These are phyloP conservation scores for Balansia obtecta DNA, from an alignment of 2,329 filamentous ascomycete species.

Conservation along the genomic window DNA sequence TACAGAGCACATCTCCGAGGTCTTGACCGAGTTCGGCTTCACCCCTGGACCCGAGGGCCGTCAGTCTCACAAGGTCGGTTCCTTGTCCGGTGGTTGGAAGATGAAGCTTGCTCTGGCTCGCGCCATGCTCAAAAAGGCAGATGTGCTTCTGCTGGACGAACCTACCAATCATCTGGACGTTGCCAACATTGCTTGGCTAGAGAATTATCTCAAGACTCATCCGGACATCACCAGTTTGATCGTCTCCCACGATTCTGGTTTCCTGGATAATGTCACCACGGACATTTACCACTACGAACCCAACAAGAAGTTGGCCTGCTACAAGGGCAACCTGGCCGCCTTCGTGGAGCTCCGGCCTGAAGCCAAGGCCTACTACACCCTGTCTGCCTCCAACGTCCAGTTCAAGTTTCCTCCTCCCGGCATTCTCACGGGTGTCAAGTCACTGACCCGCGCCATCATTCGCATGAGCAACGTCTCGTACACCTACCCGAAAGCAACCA, in stretches of 20 bases:
- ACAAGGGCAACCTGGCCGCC: slow-evolving; percentile 67
- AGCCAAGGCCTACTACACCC: slow-evolving; percentile 95
- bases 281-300: slow-evolving; percentile 98
- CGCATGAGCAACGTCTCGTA: slow-evolving; percentile 87
- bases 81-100: slow-evolving; percentile 96
- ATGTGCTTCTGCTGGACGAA: slow-evolving; percentile 93
- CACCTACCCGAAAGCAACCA: slow-evolving; percentile 80
- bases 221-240: slow-evolving; percentile 95
- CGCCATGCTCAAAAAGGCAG: slow-evolving; percentile 94
- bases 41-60: slow-evolving; percentile 78
- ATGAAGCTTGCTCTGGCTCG: slow-evolving; percentile 97
- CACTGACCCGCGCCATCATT: slow-evolving; percentile 82
- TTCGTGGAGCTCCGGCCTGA: slow-evolving; percentile 89
- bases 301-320: slow-evolving; percentile 83
- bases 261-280: slow-evolving; percentile 93
- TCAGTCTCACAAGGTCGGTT: slow-evolving; percentile 83
- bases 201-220: slow-evolving; percentile 91
- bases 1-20: slow-evolving; percentile 66
- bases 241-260: slow-evolving; percentile 95
- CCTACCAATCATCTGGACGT: slow-evolving; percentile 98
- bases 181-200: slow-evolving; percentile 88
- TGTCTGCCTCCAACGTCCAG: slow-evolving; percentile 75
- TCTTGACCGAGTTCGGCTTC: slow-evolving; percentile 88
- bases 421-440: slow-evolving; percentile 91
- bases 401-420: slow-evolving; percentile 98